These are phyloP conservation scores for Polychaeton citri DNA, from an alignment of 2,329 filamentous ascomycete species.

Conservation along the genomic window DNA sequence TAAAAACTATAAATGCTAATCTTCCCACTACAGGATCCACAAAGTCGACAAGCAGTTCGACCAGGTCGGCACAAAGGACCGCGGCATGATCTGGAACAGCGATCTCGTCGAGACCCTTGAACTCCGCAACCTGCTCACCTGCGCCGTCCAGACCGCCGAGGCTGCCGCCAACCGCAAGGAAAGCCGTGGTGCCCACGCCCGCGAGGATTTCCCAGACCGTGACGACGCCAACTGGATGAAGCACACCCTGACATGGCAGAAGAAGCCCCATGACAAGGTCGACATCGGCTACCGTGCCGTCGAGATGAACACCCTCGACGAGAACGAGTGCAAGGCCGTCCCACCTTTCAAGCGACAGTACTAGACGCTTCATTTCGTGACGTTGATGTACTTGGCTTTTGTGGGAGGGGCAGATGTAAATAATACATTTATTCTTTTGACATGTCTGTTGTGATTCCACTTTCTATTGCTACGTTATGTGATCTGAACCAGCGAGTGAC, in stretches of 20 bases:
- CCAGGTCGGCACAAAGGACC: slow-evolving; percentile 89
- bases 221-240: slow-evolving; percentile 99
- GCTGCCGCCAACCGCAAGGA: slow-evolving; percentile 91
- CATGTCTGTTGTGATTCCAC: too few relatives aligned
- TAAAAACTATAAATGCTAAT: slow-evolving; percentile 7
- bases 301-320: slow-evolving; percentile 71
- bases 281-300: slow-evolving; percentile 80
- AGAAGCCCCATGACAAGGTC: slow-evolving; percentile 74
- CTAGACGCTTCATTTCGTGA: slow-evolving; percentile 35
- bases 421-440: too few relatives aligned
- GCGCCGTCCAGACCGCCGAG: slow-evolving; percentile 86
- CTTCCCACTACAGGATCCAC: slow-evolving; percentile 43
- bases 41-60: slow-evolving; percentile 69
- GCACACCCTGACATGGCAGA: slow-evolving; percentile 95
- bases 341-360: slow-evolving; percentile 94
- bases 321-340: slow-evolving; percentile 90
- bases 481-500: too few relatives aligned
- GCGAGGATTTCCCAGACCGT: slow-evolving; percentile 91
- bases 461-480: too few relatives aligned
- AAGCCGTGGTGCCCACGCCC: slow-evolving; percentile 90
- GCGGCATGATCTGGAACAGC: slow-evolving; percentile 99
- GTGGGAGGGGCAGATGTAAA: background rate
- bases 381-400: background rate
- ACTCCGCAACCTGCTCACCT: slow-evolving; percentile 87
- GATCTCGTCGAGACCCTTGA: slow-evolving; percentile 94